Conservation (phyloP, 2,329 filamentous ascomycete species). For the Talaromyces funiculosus region DNA sequence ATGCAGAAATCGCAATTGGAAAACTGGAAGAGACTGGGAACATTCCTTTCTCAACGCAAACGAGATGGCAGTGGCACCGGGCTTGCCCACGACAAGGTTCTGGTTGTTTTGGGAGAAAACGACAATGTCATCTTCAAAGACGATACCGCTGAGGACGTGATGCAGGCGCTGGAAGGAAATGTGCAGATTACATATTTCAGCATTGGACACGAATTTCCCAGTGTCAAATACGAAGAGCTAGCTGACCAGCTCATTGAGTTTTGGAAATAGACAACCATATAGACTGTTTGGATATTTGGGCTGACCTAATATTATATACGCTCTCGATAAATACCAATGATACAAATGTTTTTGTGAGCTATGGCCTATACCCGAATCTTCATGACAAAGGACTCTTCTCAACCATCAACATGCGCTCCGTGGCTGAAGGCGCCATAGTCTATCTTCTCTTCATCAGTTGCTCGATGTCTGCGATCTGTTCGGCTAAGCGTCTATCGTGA, state of each 20-base stretch:
- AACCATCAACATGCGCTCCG: neutral
- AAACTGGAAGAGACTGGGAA: conserved; percentile 56
- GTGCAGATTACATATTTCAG: conserved; percentile 54
- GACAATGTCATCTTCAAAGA: conserved; percentile 63
- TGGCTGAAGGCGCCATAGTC: neutral
- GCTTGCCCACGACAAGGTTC: conserved; percentile 46
- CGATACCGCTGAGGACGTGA: conserved; percentile 59
- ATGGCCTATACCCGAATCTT: neutral
- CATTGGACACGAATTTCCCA: conserved; percentile 65
- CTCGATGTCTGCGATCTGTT: neutral
- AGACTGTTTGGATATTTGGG: neutral
- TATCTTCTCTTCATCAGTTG: neutral
- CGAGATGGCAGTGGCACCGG: conserved; percentile 25
- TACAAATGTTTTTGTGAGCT: neutral
- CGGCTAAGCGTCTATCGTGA: neutral
- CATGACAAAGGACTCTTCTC: neutral
- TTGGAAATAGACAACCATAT: conserved; percentile 24
- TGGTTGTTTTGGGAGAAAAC: conserved; percentile 60
- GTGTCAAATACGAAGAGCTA: conserved; percentile 56
- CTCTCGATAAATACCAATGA: neutral
- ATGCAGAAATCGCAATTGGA: conserved; percentile 52
- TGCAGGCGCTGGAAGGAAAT: conserved; percentile 52
- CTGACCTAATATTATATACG: neutral
- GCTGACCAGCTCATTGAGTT: conserved; percentile 47
- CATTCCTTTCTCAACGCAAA: conserved; percentile 41